A percentile compares a stretch with the other conserved stretches of the same genome.
Evolutionary conservation across 768 basidiomycete genomes (phyloP).

Genomic region (Tremella fuciformis): DNA sequence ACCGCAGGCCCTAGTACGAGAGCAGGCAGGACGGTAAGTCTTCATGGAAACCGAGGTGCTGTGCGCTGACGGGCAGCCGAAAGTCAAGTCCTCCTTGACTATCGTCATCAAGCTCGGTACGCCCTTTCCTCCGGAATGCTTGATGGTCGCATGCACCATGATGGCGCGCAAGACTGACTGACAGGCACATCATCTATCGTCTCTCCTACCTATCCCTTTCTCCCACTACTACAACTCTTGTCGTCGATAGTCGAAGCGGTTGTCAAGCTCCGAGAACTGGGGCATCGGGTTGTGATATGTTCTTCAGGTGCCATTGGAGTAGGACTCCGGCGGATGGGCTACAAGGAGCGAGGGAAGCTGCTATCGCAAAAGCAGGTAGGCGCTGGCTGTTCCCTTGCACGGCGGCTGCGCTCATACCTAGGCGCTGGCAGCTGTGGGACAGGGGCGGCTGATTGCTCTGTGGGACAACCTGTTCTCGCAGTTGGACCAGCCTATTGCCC

Average conservation of each 20-base stretch:
- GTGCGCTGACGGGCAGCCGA: background rate
- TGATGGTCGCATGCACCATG: too few relatives aligned
- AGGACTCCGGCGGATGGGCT: conserved; percentile 84
- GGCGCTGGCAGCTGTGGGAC: conserved; percentile 95
- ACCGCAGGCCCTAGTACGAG: too few relatives aligned
- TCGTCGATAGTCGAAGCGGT: conserved; percentile 92
- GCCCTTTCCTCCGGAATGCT: too few relatives aligned
- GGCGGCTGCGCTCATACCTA: conserved; percentile 46
- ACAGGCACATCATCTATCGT: conserved; percentile 94
- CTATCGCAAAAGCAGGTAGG: conserved; percentile 86
- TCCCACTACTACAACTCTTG: conserved; percentile 83
- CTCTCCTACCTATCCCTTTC: conserved; percentile 79
- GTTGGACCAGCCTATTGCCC: conserved; percentile 90
- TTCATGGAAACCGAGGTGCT: background rate
- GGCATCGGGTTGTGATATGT: conserved; percentile 92
- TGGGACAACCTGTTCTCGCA: conserved; percentile 97
- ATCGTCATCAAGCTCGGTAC: conserved; percentile 83
- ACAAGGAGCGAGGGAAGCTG: conserved; percentile 74
- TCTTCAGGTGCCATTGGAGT: conserved; percentile 98
- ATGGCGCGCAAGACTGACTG: background rate
- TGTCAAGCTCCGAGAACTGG: conserved; percentile 67
- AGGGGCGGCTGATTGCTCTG: conserved; percentile 89
- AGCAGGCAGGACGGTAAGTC: too few relatives aligned
- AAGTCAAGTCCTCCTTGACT: conserved; percentile 52
- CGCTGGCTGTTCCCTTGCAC: conserved; percentile 11